Evolutionary conservation across 2,329 filamentous ascomycete species (phyloP).

Genomic region (Colletotrichum siamense): DNA sequence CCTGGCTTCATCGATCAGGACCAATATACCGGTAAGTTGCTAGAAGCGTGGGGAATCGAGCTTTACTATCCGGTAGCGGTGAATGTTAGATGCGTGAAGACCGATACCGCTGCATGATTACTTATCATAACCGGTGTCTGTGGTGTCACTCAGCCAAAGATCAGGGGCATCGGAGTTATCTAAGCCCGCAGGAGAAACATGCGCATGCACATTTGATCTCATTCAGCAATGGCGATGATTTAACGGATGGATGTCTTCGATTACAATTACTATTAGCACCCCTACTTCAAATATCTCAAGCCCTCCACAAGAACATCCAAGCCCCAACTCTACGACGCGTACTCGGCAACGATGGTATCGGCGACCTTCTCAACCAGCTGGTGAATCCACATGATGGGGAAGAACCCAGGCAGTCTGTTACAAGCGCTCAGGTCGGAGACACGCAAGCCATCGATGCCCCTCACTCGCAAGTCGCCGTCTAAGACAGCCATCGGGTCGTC

Average conservation of each 20-base stretch:
- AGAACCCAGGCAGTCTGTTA: constrained; percentile 52
- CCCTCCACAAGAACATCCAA: background rate
- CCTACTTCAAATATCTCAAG: background rate
- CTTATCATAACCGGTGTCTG: background rate
- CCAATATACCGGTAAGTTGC: background rate
- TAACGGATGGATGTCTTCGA: background rate
- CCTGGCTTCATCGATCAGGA: background rate
- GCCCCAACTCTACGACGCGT: background rate
- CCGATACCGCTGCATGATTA: background rate
- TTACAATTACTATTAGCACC: background rate
- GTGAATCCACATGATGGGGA: constrained; percentile 53
- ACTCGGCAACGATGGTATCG: constrained; percentile 22
- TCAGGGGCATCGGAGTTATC: background rate
- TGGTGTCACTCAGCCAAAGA: background rate
- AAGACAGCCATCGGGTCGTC: constrained; percentile 61
- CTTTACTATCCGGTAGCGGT: background rate
- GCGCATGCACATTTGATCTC: background rate
- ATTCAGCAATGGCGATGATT: background rate
- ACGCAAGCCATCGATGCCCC: constrained; percentile 57
- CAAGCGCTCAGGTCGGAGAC: constrained; percentile 68
- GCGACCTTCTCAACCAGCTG: constrained; percentile 65
- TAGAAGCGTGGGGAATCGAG: background rate
- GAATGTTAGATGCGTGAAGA: background rate
- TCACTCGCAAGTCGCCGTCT: constrained; percentile 61
- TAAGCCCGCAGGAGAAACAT: background rate